Percentiles rank a stretch among this genome's conserved stretches.
These are phyloP conservation scores for Alternaria brassicae DNA, from an alignment of 2,329 filamentous ascomycete species.

Conservation along the genomic window DNA sequence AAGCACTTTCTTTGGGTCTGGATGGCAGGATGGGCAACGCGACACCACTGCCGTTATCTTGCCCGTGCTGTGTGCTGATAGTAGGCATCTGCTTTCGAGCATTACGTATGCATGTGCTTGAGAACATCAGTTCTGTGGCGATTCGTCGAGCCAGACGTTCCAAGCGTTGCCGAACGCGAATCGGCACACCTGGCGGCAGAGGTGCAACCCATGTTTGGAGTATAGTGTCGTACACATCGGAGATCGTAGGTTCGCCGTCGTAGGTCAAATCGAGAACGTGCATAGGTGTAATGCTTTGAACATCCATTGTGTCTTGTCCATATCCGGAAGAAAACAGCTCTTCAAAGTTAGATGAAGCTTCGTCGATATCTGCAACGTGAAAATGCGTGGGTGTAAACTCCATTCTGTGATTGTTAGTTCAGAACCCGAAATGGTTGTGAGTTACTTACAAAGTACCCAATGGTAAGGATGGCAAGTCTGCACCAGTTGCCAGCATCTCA, in stretches of 20 bases:
- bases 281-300: conserved; percentile 28
- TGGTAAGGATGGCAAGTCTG: conserved; percentile 7
- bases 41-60: conserved; percentile 20
- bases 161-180: conserved; percentile 36
- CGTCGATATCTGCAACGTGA: conserved; percentile 40
- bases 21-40: conserved; percentile 33
- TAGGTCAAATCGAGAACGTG: conserved; percentile 21
- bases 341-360: conserved; percentile 33
- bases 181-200: conserved; percentile 34
- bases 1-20: conserved; percentile 9
- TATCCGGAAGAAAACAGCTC: conserved; percentile 19
- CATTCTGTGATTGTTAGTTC: conserved; percentile 26
- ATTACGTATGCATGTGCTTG: conserved; percentile 36
- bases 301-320: conserved; percentile 3
- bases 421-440: no score
- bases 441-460: conserved; percentile 36
- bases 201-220: conserved; percentile 43
- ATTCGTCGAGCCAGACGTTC: conserved; percentile 45
- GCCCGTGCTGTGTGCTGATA: conserved; percentile 12
- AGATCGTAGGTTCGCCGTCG: conserved; percentile 23
- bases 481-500: conserved; percentile 17
- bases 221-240: conserved; percentile 41
- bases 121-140: conserved; percentile 49
- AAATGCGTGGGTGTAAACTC: conserved; percentile 28
- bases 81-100: conserved; percentile 8